Conservation (phyloP, 345 rosid species). For the Salix caprea region DNA sequence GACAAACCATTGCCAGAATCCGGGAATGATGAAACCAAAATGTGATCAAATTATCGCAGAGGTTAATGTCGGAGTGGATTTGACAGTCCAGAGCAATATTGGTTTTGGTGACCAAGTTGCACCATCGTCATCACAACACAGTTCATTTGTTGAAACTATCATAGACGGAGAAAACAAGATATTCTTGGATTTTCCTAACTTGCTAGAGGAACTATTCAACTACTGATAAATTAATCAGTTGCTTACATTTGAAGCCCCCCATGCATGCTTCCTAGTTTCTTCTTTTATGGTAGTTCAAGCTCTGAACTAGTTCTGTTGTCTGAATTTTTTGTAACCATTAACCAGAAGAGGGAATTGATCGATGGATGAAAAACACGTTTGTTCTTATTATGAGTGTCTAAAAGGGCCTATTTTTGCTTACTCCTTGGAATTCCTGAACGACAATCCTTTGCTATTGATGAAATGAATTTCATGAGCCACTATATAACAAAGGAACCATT, state of each 20-base stretch:
- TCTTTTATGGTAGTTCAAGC: not conserved
- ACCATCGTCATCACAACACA: conserved; percentile 18
- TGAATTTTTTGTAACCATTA: not conserved
- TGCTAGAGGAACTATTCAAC: conserved; percentile 54
- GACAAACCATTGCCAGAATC: not conserved
- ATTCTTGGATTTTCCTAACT: conserved; percentile 60
- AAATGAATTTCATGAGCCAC: too few species aligned
- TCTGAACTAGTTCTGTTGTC: not conserved
- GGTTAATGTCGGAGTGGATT: conserved; percentile 4
- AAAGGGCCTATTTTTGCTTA: too few species aligned
- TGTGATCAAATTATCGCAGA: not conserved
- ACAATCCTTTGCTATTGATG: too few species aligned
- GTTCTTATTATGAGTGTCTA: not conserved
- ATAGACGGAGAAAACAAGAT: conserved; percentile 56
- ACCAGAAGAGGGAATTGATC: not conserved
- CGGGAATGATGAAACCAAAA: not conserved
- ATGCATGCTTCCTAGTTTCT: not conserved
- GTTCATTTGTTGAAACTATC: conserved; percentile 62
- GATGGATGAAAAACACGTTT: not conserved
- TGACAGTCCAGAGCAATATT: not conserved
- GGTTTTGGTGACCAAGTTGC: conserved; percentile 17
- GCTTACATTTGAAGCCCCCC: not conserved
- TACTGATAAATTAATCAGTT: conserved; percentile 6
- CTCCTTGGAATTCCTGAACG: too few species aligned
- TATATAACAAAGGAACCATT: too few species aligned